Base-by-base conservation (phyloP, 2,329 filamentous ascomycete species). In the Colletotrichum gigasporum region DNA sequence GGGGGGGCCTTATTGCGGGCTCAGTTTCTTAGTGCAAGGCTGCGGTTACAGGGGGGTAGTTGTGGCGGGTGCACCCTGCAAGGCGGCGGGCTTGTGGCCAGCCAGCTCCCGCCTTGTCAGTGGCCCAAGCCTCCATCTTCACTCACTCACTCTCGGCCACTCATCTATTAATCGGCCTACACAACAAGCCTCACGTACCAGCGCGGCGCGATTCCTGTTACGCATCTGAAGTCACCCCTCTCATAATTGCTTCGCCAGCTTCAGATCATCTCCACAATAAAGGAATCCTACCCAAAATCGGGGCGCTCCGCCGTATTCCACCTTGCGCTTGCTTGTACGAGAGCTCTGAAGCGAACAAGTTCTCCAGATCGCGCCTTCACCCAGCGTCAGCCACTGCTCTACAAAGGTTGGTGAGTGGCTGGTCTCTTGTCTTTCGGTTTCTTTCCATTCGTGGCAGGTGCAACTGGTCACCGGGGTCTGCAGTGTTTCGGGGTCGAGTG, bases 31-130 rank as follows among this genome's bases (percentile, higher is more conserved):
- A 55, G 62, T 55, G 57, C 62, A 61, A 65, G 62, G 62, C 62
- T 65, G 57, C 35, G 48, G 41, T 24, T 62, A 65, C 62, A 60
- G 41, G 56, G 61, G 55, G 42, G 14, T 39, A 32, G 35, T 14
- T 65, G 62, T 62, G 62, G 56, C 57, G 62, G 48, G 41, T 62
- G 62, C 35, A 51, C 56, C 47, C 56, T 62, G 56, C 62, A 54
- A 65, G 62, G 62, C 62, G 62, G 56, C 62, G 50, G 53, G 48
- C 20, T 62, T 55, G 57, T 55, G 62, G 56, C 62, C 62, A 57
- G 56, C 62, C 62, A 65, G 56, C 62, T 55, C 56, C 62, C 22
- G 57, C 62, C 62, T 62, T 62, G 62, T 65, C 62, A 65, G 56
- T 65, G 62, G 62, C 62, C 50, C 42, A 65, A 51, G 56, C 48